phyloP scores from a whole-genome alignment of 768 basidiomycete genomes.

The Cubamyces sp. region DNA sequence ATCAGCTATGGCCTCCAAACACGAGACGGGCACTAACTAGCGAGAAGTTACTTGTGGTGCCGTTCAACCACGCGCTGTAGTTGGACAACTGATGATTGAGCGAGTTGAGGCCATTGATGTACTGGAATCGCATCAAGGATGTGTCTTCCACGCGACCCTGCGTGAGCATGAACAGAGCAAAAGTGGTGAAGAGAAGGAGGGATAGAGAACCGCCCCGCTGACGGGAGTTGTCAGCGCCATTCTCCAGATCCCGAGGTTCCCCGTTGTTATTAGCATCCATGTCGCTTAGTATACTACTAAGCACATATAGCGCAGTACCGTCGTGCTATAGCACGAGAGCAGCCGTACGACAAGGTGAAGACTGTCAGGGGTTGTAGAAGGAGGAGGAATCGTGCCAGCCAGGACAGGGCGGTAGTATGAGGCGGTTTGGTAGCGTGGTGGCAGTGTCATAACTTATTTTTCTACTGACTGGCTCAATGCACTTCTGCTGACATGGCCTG shows the following conservation, averaged over 20 bases:
- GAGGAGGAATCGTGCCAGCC: too few species aligned
- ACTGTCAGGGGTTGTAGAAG: too few species aligned
- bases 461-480: too few species aligned
- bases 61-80: constrained; percentile 31
- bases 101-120: constrained; percentile 63
- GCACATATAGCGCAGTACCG: too few species aligned
- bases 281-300: neutral
- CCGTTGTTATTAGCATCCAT: constrained; percentile 12
- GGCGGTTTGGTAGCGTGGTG: too few species aligned
- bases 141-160: constrained; percentile 74
- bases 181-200: constrained; percentile 72
- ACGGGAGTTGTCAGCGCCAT: constrained; percentile 21
- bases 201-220: constrained; percentile 66
- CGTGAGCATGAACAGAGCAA: constrained; percentile 80
- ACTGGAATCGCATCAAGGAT: constrained; percentile 57
- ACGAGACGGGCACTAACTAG: constrained; percentile 9
- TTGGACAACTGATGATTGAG: constrained; percentile 57
- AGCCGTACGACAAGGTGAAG: too few species aligned
- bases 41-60: constrained; percentile 19
- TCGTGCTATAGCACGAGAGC: too few species aligned
- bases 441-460: too few species aligned
- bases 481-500: constrained; percentile 4
- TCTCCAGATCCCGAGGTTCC: constrained; percentile 26
- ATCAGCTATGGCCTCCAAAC: neutral
- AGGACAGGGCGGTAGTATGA: too few species aligned